Evolutionary conservation across 1,139 yeast species (phyloP).

Genomic region (Oligophagozyma castellii): DNA sequence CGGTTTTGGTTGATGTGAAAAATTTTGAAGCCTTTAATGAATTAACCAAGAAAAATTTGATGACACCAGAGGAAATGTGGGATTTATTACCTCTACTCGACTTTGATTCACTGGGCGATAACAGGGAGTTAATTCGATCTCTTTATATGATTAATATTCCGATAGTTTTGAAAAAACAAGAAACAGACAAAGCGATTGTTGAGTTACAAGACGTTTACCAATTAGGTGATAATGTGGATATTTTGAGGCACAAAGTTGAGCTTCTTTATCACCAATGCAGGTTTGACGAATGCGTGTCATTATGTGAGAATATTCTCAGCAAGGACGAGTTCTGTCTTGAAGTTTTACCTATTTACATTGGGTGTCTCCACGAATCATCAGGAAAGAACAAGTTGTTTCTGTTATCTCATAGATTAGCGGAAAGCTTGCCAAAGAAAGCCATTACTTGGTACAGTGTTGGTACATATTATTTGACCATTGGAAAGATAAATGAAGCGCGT

Average conservation of each 20-base stretch:
- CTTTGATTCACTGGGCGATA: conserved; percentile 66
- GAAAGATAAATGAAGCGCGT: conserved; percentile 70
- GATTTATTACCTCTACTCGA: conserved; percentile 48
- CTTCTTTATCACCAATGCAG: conserved; percentile 62
- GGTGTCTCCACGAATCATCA: conserved; percentile 77
- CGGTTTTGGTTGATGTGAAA: conserved; percentile 75
- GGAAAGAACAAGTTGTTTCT: conserved; percentile 71
- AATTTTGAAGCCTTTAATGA: conserved; percentile 90
- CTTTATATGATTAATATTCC: conserved; percentile 67
- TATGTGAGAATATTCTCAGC: conserved; percentile 54
- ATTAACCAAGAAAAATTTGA: conserved; percentile 53
- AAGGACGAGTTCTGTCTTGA: conserved; percentile 60
- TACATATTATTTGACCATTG: conserved; percentile 67
- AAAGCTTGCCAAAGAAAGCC: conserved; percentile 67
- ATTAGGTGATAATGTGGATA: conserved; percentile 54
- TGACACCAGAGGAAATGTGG: conserved; percentile 86
- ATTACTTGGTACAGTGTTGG: conserved; percentile 92
- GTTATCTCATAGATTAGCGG: conserved; percentile 78
- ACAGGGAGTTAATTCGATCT: conserved; percentile 63
- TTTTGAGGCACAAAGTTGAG: conserved; percentile 60
- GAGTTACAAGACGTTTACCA: conserved; percentile 59
- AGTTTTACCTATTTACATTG: conserved; percentile 66
- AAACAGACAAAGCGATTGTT: conserved; percentile 53
- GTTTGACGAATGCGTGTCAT: conserved; percentile 58
- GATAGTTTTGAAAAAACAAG: conserved; percentile 50